These are phyloP conservation scores for Ophiostoma angusticollis DNA, from an alignment of 2,329 filamentous ascomycete species.

Conservation along the genomic window DNA sequence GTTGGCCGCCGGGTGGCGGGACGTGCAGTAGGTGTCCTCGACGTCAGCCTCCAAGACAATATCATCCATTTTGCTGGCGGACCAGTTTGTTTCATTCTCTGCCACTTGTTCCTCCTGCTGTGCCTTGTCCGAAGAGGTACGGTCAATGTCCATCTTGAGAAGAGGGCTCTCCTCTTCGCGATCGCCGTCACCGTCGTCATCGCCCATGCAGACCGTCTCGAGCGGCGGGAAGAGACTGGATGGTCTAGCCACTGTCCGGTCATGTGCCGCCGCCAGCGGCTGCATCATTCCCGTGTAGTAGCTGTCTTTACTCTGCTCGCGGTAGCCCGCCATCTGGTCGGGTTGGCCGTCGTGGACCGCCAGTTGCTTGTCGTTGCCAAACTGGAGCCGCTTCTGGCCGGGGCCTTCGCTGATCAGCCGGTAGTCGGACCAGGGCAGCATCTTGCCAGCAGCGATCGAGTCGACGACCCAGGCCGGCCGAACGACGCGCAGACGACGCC, in stretches of 20 bases:
- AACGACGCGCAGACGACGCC: conserved; percentile 76
- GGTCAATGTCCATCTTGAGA: background rate
- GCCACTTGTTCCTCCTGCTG: background rate
- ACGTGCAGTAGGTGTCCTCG: background rate
- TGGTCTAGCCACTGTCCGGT: conserved; percentile 7
- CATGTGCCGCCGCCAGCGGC: conserved; percentile 13
- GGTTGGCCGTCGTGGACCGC: conserved; percentile 56
- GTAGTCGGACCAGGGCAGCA: conserved; percentile 79
- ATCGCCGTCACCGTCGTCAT: background rate
- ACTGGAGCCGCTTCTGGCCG: conserved; percentile 62
- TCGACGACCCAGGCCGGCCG: conserved; percentile 92
- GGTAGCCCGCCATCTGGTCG: conserved; percentile 53
- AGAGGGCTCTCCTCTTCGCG: background rate
- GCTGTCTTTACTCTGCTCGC: conserved; percentile 67
- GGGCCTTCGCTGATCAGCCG: conserved; percentile 74
- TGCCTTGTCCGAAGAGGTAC: background rate
- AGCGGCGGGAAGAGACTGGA: conserved; percentile 5
- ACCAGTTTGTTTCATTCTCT: too few relatives aligned
- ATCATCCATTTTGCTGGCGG: background rate
- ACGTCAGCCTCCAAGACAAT: background rate
- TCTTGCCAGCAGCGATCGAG: conserved; percentile 65
- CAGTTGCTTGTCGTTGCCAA: conserved; percentile 49
- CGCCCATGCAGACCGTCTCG: background rate
- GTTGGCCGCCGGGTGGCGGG: background rate
- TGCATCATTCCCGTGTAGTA: conserved; percentile 69